Percentiles rank a stretch among this genome's conserved stretches.
Evolutionary conservation across 2,329 filamentous ascomycete genomes (phyloP).

Genomic region (Fusarium foetens): DNA sequence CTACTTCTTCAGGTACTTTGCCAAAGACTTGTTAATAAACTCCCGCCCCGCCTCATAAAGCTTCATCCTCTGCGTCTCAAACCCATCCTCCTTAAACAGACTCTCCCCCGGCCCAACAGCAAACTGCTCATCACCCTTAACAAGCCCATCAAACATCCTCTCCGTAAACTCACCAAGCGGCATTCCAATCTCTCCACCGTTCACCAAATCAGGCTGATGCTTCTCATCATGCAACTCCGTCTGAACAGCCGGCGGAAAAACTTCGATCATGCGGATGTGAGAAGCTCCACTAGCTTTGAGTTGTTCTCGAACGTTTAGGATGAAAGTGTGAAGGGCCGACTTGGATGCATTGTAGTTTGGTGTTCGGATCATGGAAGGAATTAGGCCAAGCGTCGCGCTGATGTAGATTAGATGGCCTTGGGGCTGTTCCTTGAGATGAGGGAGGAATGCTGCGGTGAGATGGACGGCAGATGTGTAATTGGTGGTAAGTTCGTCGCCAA

Average conservation of each 20-base stretch:
- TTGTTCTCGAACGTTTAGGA: constrained; percentile 37
- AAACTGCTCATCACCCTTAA: constrained; percentile 40
- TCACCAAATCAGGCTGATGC: constrained; percentile 41
- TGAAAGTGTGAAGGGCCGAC: constrained; percentile 42
- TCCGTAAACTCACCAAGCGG: constrained; percentile 55
- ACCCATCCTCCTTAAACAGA: constrained; percentile 39
- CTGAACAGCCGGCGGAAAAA: constrained; percentile 46
- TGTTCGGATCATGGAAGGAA: constrained; percentile 38
- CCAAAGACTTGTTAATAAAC: constrained; percentile 18
- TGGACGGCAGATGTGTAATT: constrained; percentile 45
- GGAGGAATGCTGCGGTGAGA: constrained; percentile 44
- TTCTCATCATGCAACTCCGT: constrained; percentile 44
- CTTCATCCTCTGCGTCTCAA: constrained; percentile 33
- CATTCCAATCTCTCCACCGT: constrained; percentile 50
- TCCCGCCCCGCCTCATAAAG: constrained; percentile 30
- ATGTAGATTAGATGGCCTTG: constrained; percentile 38
- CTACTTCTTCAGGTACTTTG: constrained; percentile 20
- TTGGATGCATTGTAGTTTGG: constrained; percentile 47
- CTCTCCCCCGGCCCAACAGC: constrained; percentile 37
- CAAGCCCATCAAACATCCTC: constrained; percentile 45
- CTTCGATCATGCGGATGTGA: constrained; percentile 40
- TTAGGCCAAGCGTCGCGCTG: constrained; percentile 37
- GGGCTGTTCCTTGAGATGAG: constrained; percentile 36
- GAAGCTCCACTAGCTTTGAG: constrained; percentile 19
- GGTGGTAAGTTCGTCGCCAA: constrained; percentile 42